Evolutionary conservation across 352 stramenopile genomes (phyloP), one percentile per base, ranked within the genome.

Genomic region (Globisporangium parvum): DNA sequence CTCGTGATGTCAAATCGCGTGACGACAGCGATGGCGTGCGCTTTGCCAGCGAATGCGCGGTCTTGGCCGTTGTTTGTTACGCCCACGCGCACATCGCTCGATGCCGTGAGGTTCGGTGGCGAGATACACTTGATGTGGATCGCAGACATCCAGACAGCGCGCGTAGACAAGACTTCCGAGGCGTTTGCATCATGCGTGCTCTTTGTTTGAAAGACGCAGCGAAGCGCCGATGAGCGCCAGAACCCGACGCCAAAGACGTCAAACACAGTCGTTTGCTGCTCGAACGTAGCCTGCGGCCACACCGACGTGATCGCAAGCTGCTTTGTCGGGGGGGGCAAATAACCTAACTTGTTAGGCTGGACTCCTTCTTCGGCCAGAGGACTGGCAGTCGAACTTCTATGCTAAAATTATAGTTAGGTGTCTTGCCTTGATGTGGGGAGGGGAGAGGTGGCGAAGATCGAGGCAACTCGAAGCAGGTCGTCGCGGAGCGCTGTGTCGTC

Each of bases 181-280:
- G 33, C n/a, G 42, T 40, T 37, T 5, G 17, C 37, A 6, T 18
- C 2, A 0, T 11, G 52, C 10, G 39, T 14, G 14, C 17, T 39
- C 11, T 23, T 12, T 10, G 15, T 35, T 47, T 48, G 48, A 57
- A 91, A 85, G 8, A 41, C 53, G 46, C 80, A 91, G 20, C 48
- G 51, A n/a, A 88, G 67, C 0, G 61, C n/a, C 1, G 71, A 52
- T 9, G 77, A 83, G 11, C 67, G 70, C 40, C 75, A 44, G 55
- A 89, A 91, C 0, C 73, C 80, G 17, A 68, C 51, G 0, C 78
- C 80, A 56, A 76, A 91, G 8, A 88, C 57, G 51, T 88, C 71
- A 57, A 88, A 78, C 5, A 80, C 46, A 6, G 75, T 76, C 28
- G 66, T 42, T 1, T 39, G 60, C 15, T 68, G 69, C 50, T 87